Evolutionary conservation across 1,284 basidiomycete genomes (phyloP).

Genomic region (Exobasidium rhododendri): DNA sequence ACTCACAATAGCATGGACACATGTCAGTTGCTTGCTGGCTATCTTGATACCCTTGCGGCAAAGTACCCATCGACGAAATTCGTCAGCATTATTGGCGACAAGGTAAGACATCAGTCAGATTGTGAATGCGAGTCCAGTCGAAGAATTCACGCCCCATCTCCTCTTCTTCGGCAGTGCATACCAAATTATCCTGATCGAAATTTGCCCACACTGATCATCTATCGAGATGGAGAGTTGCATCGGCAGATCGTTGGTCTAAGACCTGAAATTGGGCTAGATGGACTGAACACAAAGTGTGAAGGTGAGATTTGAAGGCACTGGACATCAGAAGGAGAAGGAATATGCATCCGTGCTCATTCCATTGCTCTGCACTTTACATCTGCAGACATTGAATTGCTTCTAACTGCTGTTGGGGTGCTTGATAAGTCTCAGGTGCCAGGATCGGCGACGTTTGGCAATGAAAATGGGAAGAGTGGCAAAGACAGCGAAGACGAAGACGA

Average conservation of each 20-base stretch:
- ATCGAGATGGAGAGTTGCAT: conserved; percentile 81
- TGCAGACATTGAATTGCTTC: conserved; percentile 48
- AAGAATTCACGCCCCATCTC: neutral
- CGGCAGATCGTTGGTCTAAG: conserved; percentile 74
- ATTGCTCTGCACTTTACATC: neutral
- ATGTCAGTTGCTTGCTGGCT: conserved; percentile 71
- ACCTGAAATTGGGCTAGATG: conserved; percentile 64
- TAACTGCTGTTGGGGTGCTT: conserved; percentile 48
- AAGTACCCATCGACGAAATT: conserved; percentile 90
- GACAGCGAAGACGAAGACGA: conserved; percentile 20
- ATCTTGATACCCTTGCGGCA: conserved; percentile 71
- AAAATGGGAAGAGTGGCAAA: conserved; percentile 12
- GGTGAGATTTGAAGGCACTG: conserved; percentile 64
- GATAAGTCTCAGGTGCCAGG: conserved; percentile 34
- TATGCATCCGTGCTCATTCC: neutral
- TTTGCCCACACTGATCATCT: conserved; percentile 86
- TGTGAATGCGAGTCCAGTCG: neutral
- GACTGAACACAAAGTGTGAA: conserved; percentile 73
- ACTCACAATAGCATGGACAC: conserved; percentile 30
- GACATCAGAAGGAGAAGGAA: neutral
- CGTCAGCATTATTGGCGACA: conserved; percentile 88
- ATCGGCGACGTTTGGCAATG: conserved; percentile 16
- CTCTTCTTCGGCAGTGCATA: conserved; percentile 67
- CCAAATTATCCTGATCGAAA: conserved; percentile 89
- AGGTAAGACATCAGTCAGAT: conserved; percentile 19